Evolutionary conservation across 768 basidiomycete species (phyloP).

Genomic region (Rhizopogon salebrosus): DNA sequence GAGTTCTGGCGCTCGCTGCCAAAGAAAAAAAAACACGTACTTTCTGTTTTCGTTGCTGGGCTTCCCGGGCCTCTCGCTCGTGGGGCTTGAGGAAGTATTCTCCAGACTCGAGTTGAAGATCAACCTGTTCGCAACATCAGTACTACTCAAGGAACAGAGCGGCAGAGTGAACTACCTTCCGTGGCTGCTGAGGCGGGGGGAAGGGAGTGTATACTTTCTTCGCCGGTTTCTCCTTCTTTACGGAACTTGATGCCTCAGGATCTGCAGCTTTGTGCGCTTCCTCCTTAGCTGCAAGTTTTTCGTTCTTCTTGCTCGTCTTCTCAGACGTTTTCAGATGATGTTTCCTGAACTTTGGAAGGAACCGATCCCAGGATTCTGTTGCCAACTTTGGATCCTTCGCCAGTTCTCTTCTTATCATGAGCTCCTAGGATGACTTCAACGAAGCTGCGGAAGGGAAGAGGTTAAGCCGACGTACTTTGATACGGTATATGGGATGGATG

Average conservation of each 20-base stretch:
- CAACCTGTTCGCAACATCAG: slow-evolving; percentile 47
- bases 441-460: not conserved
- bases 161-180: slow-evolving; percentile 57
- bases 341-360: slow-evolving; percentile 94
- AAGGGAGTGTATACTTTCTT: slow-evolving; percentile 99
- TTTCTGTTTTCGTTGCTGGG: slow-evolving; percentile 71
- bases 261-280: slow-evolving; percentile 67
- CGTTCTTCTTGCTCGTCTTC: slow-evolving; percentile 90
- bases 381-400: slow-evolving; percentile 97
- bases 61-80: slow-evolving; percentile 78
- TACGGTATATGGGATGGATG: slow-evolving; percentile 97
- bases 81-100: slow-evolving; percentile 95
- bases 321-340: slow-evolving; percentile 90
- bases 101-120: slow-evolving; percentile 91
- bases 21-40: not conserved
- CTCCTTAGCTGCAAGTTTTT: slow-evolving; percentile 52
- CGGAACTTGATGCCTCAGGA: slow-evolving; percentile 32
- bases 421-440: slow-evolving; percentile 51
- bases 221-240: slow-evolving; percentile 44
- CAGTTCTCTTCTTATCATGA: slow-evolving; percentile 97
- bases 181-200: slow-evolving; percentile 89
- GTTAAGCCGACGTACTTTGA: slow-evolving; percentile 60
- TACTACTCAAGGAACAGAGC: slow-evolving; percentile 2
- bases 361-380: slow-evolving; percentile 93
- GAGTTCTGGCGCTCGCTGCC: not conserved